Evolutionary conservation across 352 stramenopile genomes (phyloP), one percentile per base, ranked within the genome.

Genomic region (Pelagophyceae sp.): DNA sequence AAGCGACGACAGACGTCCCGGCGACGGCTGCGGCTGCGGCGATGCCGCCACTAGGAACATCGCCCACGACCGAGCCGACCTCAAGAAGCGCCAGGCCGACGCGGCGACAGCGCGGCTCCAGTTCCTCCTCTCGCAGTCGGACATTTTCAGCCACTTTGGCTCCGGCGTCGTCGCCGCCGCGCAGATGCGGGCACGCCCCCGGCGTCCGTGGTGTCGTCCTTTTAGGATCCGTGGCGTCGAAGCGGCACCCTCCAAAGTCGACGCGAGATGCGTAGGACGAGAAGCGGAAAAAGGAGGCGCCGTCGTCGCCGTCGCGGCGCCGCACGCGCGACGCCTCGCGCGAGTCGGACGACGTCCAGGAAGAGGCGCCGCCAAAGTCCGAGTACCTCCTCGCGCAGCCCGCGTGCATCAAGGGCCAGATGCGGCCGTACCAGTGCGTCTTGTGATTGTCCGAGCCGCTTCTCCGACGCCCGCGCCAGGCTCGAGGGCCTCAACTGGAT

Each of bases 401-500:
- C 0, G 90, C 93, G 76, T 96, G 95, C 82, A 90, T 99, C 38
- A 91, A 94, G 40, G 93, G 94, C 23, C 94, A 96, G 78, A 85
- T 99, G 83, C 95, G 97, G 76, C 85, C 94, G 71, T 99, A 99
- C 82, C 96, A 99, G 85, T n/a, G n/a, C n/a, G n/a, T n/a, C n/a
- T n/a, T n/a, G n/a, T n/a, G n/a, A n/a, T n/a, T n/a, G n/a, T n/a
- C n/a, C n/a, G n/a, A n/a, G n/a, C n/a, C n/a, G n/a, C n/a, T n/a
- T n/a, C n/a, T n/a, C n/a, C n/a, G n/a, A n/a, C n/a, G n/a, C n/a
- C n/a, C n/a, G n/a, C n/a, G n/a, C n/a, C n/a, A n/a, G n/a, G n/a
- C 77, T 99, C 61, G 93, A 97, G 72, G 96, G 96, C 29, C 82
- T 99, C 67, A 97, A 99, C 84, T 99, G 96, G 96, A 98, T 99